Base-by-base conservation (phyloP, 148 eudicot genomes). In the Tetragonia tetragonoides region DNA sequence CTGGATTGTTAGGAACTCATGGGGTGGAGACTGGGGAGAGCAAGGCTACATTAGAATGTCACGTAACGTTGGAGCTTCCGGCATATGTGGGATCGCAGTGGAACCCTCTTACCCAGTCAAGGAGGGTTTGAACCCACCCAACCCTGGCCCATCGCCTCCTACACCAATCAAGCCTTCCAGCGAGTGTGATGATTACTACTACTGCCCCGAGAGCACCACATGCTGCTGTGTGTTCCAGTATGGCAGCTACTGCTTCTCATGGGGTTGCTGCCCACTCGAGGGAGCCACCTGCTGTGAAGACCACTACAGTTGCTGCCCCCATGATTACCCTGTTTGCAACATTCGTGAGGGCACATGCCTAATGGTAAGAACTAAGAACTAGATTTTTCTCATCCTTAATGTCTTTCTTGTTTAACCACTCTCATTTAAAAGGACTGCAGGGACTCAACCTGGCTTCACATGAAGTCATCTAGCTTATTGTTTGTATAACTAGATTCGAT, bases 121-220 rank as follows among this genome's bases (percentile, higher is more conserved):
- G 86, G 54, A 67, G 0, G 89, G 92, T 3, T 41, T 9, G n/a
- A 93, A 93, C 66, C 97, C 97, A n/a, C 97, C 97, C 0, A 93
- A 93, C 79, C 97, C 97, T 1, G 96, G 95, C 42, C 97, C 97
- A 3, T 83, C 97, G n/a, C 98, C 98, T n/a, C 98, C 98, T 0
- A 81, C 96, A 40, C 98, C 98, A 0, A 69, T 81, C 0, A 46
- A 41, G 64, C 92, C 96, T 18, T 89, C 89, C 0, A 75, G 83
- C 0, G 91, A 83, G 12, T 93, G 98, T 75, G 96, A 93, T 49
- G 81, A 81, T 21, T 88, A 88, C 79, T 88, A 85, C 64, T 66
- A 81, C 10, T 93, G 98, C 75, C 82, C 87, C 0, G 82, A 77
- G 41, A 81, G 89, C 64, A 86, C 85, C 77, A 93, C 98, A 8